Evolutionary conservation across 352 stramenopile species (phyloP).

Genomic region (Globisporangium polare): DNA sequence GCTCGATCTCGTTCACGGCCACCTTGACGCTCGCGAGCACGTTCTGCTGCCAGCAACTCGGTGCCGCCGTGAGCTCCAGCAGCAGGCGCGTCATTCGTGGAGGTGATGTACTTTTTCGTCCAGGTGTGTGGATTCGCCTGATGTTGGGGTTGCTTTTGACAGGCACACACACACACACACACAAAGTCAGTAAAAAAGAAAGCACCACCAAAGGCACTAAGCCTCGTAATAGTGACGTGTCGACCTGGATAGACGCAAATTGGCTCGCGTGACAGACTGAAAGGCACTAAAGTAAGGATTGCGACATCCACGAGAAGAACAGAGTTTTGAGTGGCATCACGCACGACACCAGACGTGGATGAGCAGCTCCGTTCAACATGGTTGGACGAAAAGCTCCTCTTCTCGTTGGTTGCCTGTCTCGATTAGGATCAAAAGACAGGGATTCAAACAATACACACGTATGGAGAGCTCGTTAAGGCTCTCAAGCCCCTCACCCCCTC

Average conservation of each 20-base stretch:
- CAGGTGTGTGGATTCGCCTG: neutral
- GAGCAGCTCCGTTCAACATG: neutral
- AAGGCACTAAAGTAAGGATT: neutral
- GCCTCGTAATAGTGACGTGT: neutral
- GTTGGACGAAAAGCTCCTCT: neutral
- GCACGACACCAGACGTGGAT: neutral
- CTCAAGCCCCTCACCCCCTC: neutral
- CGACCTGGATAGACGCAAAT: too few species aligned
- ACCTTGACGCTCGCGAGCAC: slow-evolving; percentile 22
- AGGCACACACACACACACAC: neutral
- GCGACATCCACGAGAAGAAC: neutral
- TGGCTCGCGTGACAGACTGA: too few species aligned
- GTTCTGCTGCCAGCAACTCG: slow-evolving; percentile 29
- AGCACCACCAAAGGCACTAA: too few species aligned
- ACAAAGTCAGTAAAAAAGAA: too few species aligned
- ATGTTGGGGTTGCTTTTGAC: neutral
- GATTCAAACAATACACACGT: slow-evolving; percentile 3
- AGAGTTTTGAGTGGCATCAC: neutral
- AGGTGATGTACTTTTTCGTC: too few species aligned
- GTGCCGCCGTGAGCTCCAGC: slow-evolving; percentile 27
- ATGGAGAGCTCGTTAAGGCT: neutral
- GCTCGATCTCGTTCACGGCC: slow-evolving; percentile 28
- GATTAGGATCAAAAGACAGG: neutral
- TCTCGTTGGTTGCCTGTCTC: neutral
- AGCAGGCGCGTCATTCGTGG: slow-evolving; percentile 16